These are phyloP conservation scores for Tolypocladium paradoxum DNA, from an alignment of 2,329 filamentous ascomycete species.

Conservation along the genomic window DNA sequence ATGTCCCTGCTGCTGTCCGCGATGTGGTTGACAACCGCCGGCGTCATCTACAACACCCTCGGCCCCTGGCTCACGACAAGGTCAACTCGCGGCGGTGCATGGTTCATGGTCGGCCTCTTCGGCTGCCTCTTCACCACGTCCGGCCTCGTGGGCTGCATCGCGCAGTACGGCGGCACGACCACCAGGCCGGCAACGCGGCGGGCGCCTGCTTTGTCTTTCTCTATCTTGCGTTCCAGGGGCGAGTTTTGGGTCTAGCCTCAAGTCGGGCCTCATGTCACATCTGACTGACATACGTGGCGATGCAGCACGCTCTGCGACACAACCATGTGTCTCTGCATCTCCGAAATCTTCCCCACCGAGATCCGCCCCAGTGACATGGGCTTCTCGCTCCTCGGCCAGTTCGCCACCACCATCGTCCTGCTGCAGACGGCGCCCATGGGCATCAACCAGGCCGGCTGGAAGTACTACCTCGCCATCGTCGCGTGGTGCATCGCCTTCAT, in stretches of 20 bases:
- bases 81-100: slow-evolving; percentile 35
- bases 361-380: slow-evolving; percentile 41
- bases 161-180: too few relatives aligned
- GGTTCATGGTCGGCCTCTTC: slow-evolving; percentile 26
- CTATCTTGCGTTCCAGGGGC: slow-evolving; percentile 30
- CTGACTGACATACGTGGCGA: too few relatives aligned
- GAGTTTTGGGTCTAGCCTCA: too few relatives aligned
- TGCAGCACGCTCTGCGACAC: slow-evolving; percentile 26
- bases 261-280: too few relatives aligned
- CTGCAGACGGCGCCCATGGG: slow-evolving; percentile 28
- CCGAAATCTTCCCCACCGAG: slow-evolving; percentile 32
- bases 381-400: slow-evolving; percentile 39
- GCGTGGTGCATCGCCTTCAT: slow-evolving; percentile 25
- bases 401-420: slow-evolving; percentile 34
- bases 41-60: slow-evolving; percentile 23
- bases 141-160: slow-evolving; percentile 9
- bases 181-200: slow-evolving; percentile 10
- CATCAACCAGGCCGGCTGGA: slow-evolving; percentile 34
- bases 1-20: too few relatives aligned
- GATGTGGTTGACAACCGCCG: too few relatives aligned
- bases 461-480: slow-evolving; percentile 37
- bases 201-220: slow-evolving; percentile 33
- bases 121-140: slow-evolving; percentile 27
- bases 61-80: slow-evolving; percentile 37
- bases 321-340: slow-evolving; percentile 27